Evolutionary conservation across 1,139 yeast species (phyloP), one percentile per base, ranked within the genome.

Genomic region (Yarrowia galli): DNA sequence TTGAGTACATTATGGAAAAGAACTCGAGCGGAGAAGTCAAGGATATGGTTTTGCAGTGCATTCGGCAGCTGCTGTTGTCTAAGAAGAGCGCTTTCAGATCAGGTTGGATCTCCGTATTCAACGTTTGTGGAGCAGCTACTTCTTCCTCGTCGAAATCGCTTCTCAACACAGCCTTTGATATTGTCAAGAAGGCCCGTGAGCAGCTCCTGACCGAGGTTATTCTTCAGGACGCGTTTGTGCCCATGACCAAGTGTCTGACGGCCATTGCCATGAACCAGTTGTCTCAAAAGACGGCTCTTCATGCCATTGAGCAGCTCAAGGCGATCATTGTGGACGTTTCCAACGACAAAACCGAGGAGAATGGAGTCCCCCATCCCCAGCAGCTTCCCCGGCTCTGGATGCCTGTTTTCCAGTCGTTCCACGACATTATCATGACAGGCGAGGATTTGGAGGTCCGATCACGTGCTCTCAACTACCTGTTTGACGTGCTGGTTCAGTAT

Each of bases 381-480:
- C 67, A 36, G 48, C 45, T 32, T 67, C 68, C 77, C 32, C 84
- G 84, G 69, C 79, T 85, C 35, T 88, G 92, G 92, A 91, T 89
- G 80, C 97, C 98, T 1, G 83, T 92, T n/a, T 79, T 93, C 70
- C 87, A 84, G 72, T 91, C 96, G 16, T 90, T 92, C 78, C 92
- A 92, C 75, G 92, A 90, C 72, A 89, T 95, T 12, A 91, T 93
- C 42, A 91, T 93, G 97, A 88, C 89, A 1, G 97, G 97, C 5
- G 93, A 90, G 70, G 99, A 96, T 77, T 81, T 96, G 68, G 99
- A 96, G 78, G 97, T 93, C 7, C 85, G 99, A 73, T 91, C 98
- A 0, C 83, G 93, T 69, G 97, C 98, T 0, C 82, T 95, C 74
- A 89, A 88, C 70, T 87, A 85, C 73, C 83, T 95, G 80, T 96